Evolutionary conservation across 495 filamentous ascomycete species (phyloP), one percentile per base, ranked within the genome.

Genomic region (Podospora bellae-mahoneyi): DNA sequence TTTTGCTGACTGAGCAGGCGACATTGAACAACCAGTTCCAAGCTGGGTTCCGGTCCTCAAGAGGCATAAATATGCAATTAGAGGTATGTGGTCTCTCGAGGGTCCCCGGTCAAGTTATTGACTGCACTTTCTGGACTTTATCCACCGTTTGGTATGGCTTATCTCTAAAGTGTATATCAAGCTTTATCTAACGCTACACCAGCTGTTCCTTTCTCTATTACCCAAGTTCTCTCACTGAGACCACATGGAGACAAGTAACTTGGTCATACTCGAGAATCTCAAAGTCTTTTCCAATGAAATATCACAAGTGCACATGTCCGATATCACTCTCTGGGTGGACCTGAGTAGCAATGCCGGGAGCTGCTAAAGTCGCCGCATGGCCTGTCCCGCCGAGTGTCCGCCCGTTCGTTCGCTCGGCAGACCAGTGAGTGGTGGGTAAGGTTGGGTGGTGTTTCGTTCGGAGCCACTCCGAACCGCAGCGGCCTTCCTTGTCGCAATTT

Each of bases 401-500:
- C 39, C 39, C 39, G 34, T 10, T 39, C 39, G 39, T 16, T 48
- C 59, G 59, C 53, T 66, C 57, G 34, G 68, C 64, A 69, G 27
- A 59, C 64, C 64, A 66, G 64, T 7, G 55, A 20, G n/a, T 58
- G 55, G 55, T 58, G 55, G 55, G 23, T 58, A 26, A 19, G n/a
- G n/a, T 58, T 19, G 59, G 30, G 55, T 28, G 48, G 48, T 10
- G 20, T 20, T 60, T 18, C 53, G 20, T 28, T 61, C 68, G 55
- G 63, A 64, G 34, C 69, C 32, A 54, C 69, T 68, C 72, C 70
- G 70, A 66, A 60, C 59, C 26, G 13, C 15, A 60, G 58, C 66
- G 23, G 27, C 59, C 67, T 61, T 59, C 44, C 58, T 62, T 64
- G 62, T 64, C 67, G 64, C 67, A 72, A 77, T 78, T 76, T 77